A percentile compares a stretch with the other conserved stretches of the same genome.
These are phyloP conservation scores for Epichloe bromicola DNA, from an alignment of 2,329 filamentous ascomycete genomes.

Conservation along the genomic window DNA sequence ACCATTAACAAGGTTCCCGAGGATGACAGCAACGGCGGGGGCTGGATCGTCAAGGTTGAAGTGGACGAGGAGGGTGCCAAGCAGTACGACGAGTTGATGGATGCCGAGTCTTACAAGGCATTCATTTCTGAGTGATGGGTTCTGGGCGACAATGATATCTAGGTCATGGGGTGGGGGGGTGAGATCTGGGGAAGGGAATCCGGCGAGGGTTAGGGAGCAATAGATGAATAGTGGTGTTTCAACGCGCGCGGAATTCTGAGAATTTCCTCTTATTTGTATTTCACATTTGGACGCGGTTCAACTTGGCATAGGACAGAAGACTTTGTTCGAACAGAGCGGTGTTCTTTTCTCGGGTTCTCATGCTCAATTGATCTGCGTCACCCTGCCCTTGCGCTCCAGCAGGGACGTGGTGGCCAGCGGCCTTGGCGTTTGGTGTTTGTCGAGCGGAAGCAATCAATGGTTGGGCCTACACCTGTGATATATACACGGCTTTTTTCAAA, in stretches of 20 bases:
- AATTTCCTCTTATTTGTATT: background rate
- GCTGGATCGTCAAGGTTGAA: constrained; percentile 86
- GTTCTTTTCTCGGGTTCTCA: background rate
- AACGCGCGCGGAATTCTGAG: background rate
- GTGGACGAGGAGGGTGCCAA: constrained; percentile 51
- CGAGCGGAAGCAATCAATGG: background rate
- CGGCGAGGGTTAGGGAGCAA: background rate
- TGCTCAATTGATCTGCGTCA: too few species aligned
- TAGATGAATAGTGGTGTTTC: background rate
- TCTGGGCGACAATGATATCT: too few species aligned
- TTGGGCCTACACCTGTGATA: background rate
- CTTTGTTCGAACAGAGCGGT: background rate
- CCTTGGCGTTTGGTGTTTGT: background rate
- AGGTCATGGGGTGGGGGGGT: background rate
- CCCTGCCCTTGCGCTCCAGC: too few species aligned
- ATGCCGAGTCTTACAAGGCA: constrained; percentile 60
- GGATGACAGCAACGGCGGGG: constrained; percentile 58
- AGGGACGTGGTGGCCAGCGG: background rate
- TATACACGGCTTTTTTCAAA: too few species aligned
- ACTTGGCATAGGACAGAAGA: constrained; percentile 4
- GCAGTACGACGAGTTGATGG: constrained; percentile 68
- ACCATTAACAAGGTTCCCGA: constrained; percentile 87
- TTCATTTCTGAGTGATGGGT: constrained; percentile 37
- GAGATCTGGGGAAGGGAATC: background rate
- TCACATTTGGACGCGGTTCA: constrained; percentile 5